phyloP scores from a whole-genome alignment of 1,284 basidiomycete species.

The Pyrrhoderma lamaoense region DNA sequence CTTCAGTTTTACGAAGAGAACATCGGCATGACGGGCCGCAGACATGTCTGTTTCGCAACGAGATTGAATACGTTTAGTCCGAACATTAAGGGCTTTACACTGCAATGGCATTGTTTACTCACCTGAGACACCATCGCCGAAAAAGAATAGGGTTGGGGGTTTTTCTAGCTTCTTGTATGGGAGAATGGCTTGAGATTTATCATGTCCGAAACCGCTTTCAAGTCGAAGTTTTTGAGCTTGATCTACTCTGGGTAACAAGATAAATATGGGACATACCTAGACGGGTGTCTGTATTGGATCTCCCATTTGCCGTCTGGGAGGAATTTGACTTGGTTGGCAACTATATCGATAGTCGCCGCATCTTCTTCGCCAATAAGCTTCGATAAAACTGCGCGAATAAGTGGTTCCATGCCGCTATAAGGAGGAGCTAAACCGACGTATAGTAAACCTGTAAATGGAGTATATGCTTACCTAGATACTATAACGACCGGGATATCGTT shows the following conservation, averaged over 20 bases:
- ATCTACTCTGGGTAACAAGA: background rate
- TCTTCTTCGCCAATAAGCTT: conserved; percentile 70
- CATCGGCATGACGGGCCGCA: conserved; percentile 82
- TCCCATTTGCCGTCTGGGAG: conserved; percentile 70
- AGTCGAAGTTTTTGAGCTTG: background rate
- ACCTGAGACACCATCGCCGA: conserved; percentile 92
- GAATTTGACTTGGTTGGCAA: conserved; percentile 78
- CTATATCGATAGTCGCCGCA: conserved; percentile 75
- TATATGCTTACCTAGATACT: conserved; percentile 66
- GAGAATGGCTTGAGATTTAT: conserved; percentile 87
- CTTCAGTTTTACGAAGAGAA: conserved; percentile 85
- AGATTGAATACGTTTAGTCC: background rate
- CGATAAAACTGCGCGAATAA: conserved; percentile 81
- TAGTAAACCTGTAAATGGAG: background rate
- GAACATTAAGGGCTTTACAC: too few relatives aligned
- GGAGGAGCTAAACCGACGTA: background rate
- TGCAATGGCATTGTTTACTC: conserved; percentile 21
- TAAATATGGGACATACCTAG: conserved; percentile 44
- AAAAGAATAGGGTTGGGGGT: conserved; percentile 85
- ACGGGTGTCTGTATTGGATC: conserved; percentile 83
- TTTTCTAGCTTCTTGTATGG: conserved; percentile 69
- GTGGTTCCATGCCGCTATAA: conserved; percentile 80
- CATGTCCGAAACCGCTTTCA: conserved; percentile 77
- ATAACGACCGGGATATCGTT: conserved; percentile 83
- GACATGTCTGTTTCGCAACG: conserved; percentile 65